Conservation (phyloP, 352 stramenopile genomes). For the Achlya hypogyna region DNA sequence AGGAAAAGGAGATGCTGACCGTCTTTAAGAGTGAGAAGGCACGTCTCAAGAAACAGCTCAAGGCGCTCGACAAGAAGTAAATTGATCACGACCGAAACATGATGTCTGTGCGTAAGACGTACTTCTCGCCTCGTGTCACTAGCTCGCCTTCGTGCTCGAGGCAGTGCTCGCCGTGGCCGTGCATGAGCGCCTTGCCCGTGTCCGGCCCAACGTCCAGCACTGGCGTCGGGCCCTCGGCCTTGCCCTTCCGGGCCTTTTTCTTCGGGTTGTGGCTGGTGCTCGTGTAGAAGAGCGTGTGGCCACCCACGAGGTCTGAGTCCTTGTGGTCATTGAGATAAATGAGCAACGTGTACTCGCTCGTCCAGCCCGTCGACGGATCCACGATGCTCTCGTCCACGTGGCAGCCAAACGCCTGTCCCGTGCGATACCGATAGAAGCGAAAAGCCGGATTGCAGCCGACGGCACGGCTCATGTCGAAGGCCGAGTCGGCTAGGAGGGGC, state of each 20-base stretch:
- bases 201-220: slow-evolving; percentile 51
- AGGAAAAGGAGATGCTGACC: slow-evolving; percentile 79
- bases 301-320: slow-evolving; percentile 62
- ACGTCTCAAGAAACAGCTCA: slow-evolving; percentile 77
- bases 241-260: slow-evolving; percentile 25
- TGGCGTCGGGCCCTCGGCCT: slow-evolving; percentile 19
- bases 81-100: slow-evolving; percentile 33
- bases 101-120: slow-evolving; percentile 67
- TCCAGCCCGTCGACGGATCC: slow-evolving; percentile 50
- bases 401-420: slow-evolving; percentile 63
- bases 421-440: slow-evolving; percentile 66
- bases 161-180: slow-evolving; percentile 64
- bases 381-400: slow-evolving; percentile 82
- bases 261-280: slow-evolving; percentile 24
- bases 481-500: slow-evolving; percentile 34
- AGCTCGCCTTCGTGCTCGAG: slow-evolving; percentile 66
- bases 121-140: slow-evolving; percentile 54
- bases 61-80: slow-evolving; percentile 23
- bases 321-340: slow-evolving; percentile 70
- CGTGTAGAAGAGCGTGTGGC: slow-evolving; percentile 64
- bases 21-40: slow-evolving; percentile 82
- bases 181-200: slow-evolving; percentile 58
- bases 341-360: slow-evolving; percentile 74
- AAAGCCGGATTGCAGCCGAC: slow-evolving; percentile 60
- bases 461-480: slow-evolving; percentile 57